A percentile compares a stretch with the other conserved stretches of the same genome.
Conservation (phyloP, 163 green algal genomes). For the Scenedesmus sp. region DNA sequence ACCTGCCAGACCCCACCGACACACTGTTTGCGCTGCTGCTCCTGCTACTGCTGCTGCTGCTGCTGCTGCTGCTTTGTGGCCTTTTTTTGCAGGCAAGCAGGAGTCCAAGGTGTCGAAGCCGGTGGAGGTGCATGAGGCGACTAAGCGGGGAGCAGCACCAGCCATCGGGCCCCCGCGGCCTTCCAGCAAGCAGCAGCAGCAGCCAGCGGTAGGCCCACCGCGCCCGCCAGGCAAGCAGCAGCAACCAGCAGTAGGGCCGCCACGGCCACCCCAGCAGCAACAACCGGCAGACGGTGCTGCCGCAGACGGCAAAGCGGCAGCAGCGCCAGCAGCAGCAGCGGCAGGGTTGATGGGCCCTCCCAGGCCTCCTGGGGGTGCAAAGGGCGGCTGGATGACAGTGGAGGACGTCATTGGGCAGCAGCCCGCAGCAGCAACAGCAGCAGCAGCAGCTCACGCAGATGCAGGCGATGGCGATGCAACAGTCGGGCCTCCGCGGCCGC, state of each 20-base stretch:
- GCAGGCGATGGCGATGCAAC: neutral
- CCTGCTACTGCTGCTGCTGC: neutral
- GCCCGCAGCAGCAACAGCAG: neutral
- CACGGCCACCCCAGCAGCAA: constrained; percentile 15
- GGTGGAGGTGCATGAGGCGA: constrained; percentile 24
- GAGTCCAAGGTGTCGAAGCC: constrained; percentile 39
- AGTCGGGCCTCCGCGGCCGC: constrained; percentile 30
- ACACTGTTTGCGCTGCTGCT: neutral
- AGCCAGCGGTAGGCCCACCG: constrained; percentile 22
- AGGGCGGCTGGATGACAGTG: constrained; percentile 42
- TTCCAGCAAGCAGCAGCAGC: constrained; percentile 28
- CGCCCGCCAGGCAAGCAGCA: constrained; percentile 38
- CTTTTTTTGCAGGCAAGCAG: constrained; percentile 41
- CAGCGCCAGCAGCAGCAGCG: constrained; percentile 20
- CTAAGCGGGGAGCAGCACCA: constrained; percentile 11
- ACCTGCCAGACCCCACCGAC: neutral
- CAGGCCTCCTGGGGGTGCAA: neutral
- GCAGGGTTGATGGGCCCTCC: constrained; percentile 18
- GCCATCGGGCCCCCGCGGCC: constrained; percentile 20
- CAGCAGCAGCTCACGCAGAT: neutral
- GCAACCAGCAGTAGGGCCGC: constrained; percentile 19
- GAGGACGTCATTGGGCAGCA: neutral
- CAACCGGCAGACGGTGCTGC: neutral
- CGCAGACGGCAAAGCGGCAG: neutral
- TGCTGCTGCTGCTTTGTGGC: neutral